Percentiles rank a stretch among this genome's conserved stretches.
phyloP scores from a whole-genome alignment of 768 basidiomycete species.

The Austroboletus festivus region DNA sequence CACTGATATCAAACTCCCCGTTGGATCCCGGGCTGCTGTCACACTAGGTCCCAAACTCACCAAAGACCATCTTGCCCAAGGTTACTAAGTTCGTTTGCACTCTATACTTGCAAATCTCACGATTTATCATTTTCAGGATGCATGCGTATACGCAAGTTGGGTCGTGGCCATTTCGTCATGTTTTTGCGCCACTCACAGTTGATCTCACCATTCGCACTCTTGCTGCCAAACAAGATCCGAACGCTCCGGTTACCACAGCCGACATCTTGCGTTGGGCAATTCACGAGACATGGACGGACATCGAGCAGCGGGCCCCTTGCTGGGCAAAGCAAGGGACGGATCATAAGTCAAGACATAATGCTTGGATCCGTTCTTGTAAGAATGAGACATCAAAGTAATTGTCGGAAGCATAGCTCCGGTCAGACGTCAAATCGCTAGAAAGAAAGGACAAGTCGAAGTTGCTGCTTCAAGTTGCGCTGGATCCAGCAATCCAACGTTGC shows the following conservation, averaged over 20 bases:
- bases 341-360: constrained; percentile 2
- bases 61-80: constrained; percentile 34
- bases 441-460: constrained; percentile 4
- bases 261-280: background rate
- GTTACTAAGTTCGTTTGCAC: background rate
- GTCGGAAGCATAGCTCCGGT: constrained; percentile 33
- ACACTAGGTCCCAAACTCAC: constrained; percentile 30
- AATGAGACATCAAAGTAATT: background rate
- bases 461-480: background rate
- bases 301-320: background rate
- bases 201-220: background rate
- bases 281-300: background rate
- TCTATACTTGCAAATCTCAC: background rate
- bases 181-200: background rate
- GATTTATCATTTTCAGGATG: background rate
- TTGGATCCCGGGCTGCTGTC: constrained; percentile 39
- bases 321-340: constrained; percentile 1
- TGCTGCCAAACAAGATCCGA: background rate
- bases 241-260: background rate
- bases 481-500: background rate
- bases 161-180: background rate
- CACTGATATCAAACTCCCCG: constrained; percentile 48
- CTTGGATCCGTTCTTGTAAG: constrained; percentile 1
- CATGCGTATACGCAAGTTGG: background rate
- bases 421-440: constrained; percentile 34